Evolutionary conservation across 495 filamentous ascomycete species (phyloP), one percentile per base, ranked within the genome.

Genomic region (Antarctomyces pellizariae): DNA sequence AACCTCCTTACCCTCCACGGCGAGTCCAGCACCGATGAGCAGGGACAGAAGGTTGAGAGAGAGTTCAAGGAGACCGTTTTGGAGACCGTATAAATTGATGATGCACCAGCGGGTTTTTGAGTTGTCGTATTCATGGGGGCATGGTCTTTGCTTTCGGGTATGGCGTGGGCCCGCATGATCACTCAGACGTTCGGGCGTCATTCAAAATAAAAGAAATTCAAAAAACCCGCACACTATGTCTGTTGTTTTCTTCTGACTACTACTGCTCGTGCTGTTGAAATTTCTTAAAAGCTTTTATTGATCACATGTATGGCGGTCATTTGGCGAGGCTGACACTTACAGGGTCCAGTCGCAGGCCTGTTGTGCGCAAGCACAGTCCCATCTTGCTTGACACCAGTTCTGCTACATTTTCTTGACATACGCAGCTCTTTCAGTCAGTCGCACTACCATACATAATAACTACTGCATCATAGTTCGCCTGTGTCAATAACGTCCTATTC

Each of bases 61-160:
- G 86, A 97, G 60, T 97, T 95, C 75, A 90, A 90, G 72, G 86
- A 97, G 67, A 64, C 58, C 43, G 77, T 91, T 48, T 66, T 93
- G 44, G 79, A 92, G 53, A 67, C 56, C 41, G 84, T 97, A 58
- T 97, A 75, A 76, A 57, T 50, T 45, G 47, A 43, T 39, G 24
- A 29, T 33, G 34, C 32, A 36, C 36, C 35, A 45, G 42, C 54
- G 56, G 54, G 47, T 59, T 53, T 58, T 44, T 46, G 41, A 49
- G 46, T 42, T 32, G 41, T 36, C 35, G 37, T 37, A 41, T 41
- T 33, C 36, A 38, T 41, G 35, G 34, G 36, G 35, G 34, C 36
- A 41, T 28, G 34, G 34, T 50, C 47, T 59, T 55, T 61, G 55
- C 56, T 59, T 62, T 58, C 52, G 56, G 57, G 53, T 53, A 33